Base-by-base conservation (phyloP, 2,329 filamentous ascomycete species). In the Nothomitra cinnamomea region DNA sequence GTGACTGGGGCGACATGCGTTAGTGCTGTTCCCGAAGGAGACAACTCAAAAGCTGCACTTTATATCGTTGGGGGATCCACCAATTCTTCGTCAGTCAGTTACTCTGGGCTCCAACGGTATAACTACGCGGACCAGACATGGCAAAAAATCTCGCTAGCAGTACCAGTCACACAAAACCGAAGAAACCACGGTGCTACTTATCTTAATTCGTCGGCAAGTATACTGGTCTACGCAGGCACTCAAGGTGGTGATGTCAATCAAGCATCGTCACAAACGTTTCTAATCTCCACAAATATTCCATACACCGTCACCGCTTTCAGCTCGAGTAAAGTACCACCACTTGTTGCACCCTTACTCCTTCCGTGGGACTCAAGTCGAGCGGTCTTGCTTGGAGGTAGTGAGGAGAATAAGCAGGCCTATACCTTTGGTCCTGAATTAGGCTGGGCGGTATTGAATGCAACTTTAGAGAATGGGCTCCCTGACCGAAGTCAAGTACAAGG, bases 1-100 rank as follows among this genome's bases (percentile, higher is more conserved):
- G 85, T 95, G 21, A 80, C 78, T 1, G 86, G 85, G 47, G 86
- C 78, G 41, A 79, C 79, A 5, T 96, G 90, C 67, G 83, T 94
- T 21, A 81, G 80, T 54, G 81, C 80, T 38, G 77, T 74, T 22
- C 74, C 82, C 7, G 66, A 69, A 21, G 74, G 74, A 19, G 74
- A 84, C 57, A 64, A 73, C 17, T 69, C 72, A 41, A 69, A 77
- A 52, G 74, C 82, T 3, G 83, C 76, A 24, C 73, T 95, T 28
- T 95, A 83, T 63, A 75, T 95, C 48, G 79, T 96, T 38, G 90
- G 90, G 60, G 90, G 90, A 53, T 63, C 65, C 50, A 76, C 73
- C n/a, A 69, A 71, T 55, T 61, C 66, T 42, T 71, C 73, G 55
- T 68, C 73, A 15, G 63, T 69, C 0, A 69, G 70, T 50, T 94